Percentiles rank a stretch among this genome's conserved stretches.
phyloP scores from a whole-genome alignment of 495 filamentous ascomycete species.

The Tuber brumale region DNA sequence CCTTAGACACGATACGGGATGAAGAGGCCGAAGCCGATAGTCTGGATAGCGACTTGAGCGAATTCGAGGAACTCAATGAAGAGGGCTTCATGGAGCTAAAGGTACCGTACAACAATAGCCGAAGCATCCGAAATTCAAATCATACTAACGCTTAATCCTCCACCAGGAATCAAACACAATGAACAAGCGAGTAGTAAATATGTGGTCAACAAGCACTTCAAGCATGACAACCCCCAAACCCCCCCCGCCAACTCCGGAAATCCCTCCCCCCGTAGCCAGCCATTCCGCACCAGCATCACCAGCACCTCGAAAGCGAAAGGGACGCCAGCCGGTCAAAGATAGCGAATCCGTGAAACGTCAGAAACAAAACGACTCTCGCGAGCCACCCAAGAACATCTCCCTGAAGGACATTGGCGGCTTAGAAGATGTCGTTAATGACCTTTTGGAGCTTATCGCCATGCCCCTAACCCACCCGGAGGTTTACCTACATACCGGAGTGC shows the following conservation, averaged over 20 bases:
- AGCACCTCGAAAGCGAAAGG: slow-evolving; percentile 32
- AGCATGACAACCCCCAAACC: slow-evolving; percentile 20
- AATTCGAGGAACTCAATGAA: slow-evolving; percentile 57
- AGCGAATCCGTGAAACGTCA: slow-evolving; percentile 26
- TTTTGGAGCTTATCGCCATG: slow-evolving; percentile 74
- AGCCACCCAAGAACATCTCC: slow-evolving; percentile 67
- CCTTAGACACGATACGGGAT: slow-evolving; percentile 64
- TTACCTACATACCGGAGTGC: slow-evolving; percentile 62
- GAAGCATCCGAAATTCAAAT: not conserved
- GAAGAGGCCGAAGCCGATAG: slow-evolving; percentile 53
- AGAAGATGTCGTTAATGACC: slow-evolving; percentile 66
- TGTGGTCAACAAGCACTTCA: slow-evolving; percentile 53
- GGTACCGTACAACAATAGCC: slow-evolving; percentile 19
- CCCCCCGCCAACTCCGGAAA: slow-evolving; percentile 11
- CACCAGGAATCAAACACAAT: slow-evolving; percentile 60
- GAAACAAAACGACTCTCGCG: slow-evolving; percentile 42
- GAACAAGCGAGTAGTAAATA: slow-evolving; percentile 65
- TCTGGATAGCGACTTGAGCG: slow-evolving; percentile 42
- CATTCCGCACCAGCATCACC: slow-evolving; percentile 15
- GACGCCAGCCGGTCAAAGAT: slow-evolving; percentile 49
- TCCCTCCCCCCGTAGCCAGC: slow-evolving; percentile 13
- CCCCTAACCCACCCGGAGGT: slow-evolving; percentile 61
- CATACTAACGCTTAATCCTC: slow-evolving; percentile 11
- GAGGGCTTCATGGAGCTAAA: slow-evolving; percentile 35
- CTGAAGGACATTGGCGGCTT: slow-evolving; percentile 80